These are phyloP conservation scores for Casuarina glauca DNA, from an alignment of 306 rosid species.

Conservation along the genomic window DNA sequence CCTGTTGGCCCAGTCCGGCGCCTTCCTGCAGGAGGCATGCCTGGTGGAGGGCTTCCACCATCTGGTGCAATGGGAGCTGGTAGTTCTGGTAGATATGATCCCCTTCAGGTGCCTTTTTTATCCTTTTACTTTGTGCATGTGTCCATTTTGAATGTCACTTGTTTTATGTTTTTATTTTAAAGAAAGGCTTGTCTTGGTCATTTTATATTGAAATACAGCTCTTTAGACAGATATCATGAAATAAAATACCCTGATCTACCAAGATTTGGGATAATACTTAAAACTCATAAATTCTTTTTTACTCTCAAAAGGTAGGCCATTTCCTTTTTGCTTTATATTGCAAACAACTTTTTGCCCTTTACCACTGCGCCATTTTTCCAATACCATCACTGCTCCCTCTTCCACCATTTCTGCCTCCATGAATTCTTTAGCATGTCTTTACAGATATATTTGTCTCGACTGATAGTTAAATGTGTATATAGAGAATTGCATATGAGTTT, in stretches of 20 bases:
- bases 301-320: not conserved
- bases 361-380: not conserved
- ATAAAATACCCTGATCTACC: not conserved
- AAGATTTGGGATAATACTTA: not conserved
- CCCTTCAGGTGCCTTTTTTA: constrained; percentile 21
- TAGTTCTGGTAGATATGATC: constrained; percentile 32
- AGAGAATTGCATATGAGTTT: not conserved
- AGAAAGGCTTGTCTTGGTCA: not conserved
- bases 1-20: constrained; percentile 19
- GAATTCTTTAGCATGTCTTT: not conserved
- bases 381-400: not conserved
- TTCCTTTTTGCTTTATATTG: constrained; percentile 3
- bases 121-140: not conserved
- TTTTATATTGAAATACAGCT: not conserved
- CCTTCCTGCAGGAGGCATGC: constrained; percentile 26
- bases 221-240: not conserved
- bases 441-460: not conserved
- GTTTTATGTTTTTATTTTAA: not conserved
- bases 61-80: constrained; percentile 29
- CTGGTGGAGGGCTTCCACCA: constrained; percentile 23
- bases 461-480: not conserved
- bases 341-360: not conserved
- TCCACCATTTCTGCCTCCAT: not conserved
- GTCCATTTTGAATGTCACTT: not conserved
- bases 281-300: not conserved